phyloP scores from a whole-genome alignment of 306 rosid species.

The Crataegus laevigata region DNA sequence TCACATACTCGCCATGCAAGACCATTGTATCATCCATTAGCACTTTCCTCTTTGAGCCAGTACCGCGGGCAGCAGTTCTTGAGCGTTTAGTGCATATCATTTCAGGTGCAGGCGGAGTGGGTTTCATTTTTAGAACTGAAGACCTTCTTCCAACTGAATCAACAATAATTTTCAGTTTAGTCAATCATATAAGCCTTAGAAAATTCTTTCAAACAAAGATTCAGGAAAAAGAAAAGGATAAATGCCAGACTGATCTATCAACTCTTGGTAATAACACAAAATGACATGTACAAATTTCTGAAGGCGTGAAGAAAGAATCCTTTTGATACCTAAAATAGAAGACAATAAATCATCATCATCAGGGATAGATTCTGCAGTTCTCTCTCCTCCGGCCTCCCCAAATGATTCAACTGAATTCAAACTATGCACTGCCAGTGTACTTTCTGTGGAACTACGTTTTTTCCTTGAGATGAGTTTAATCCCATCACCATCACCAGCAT shows the following conservation, averaged over 20 bases:
- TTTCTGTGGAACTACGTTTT: conserved; percentile 84
- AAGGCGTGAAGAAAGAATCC: conserved; percentile 7
- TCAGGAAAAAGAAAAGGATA: background rate
- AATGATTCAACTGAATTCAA: conserved; percentile 60
- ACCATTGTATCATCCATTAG: conserved; percentile 93
- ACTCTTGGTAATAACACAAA: too few relatives aligned
- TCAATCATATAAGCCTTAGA: conserved; percentile 8
- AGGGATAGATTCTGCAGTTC: conserved; percentile 63
- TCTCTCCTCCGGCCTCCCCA: conserved; percentile 49
- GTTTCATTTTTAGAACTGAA: conserved; percentile 70
- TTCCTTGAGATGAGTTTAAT: conserved; percentile 43
- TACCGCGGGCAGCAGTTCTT: conserved; percentile 49
- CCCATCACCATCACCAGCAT: conserved; percentile 31
- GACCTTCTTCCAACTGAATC: conserved; percentile 80
- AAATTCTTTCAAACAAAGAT: background rate
- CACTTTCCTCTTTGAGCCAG: conserved; percentile 80
- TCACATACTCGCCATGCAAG: conserved; percentile 97
- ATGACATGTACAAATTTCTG: background rate
- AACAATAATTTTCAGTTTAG: conserved; percentile 30
- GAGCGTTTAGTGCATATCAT: conserved; percentile 43
- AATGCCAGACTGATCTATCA: background rate
- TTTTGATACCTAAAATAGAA: conserved; percentile 75
- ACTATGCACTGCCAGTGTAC: conserved; percentile 64
- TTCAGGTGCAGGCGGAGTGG: too few relatives aligned
- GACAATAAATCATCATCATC: conserved; percentile 94